A percentile compares a stretch with the other conserved stretches of the same genome.
Evolutionary conservation across 2,329 filamentous ascomycete genomes (phyloP).

Genomic region (Diaporthe vaccinii): DNA sequence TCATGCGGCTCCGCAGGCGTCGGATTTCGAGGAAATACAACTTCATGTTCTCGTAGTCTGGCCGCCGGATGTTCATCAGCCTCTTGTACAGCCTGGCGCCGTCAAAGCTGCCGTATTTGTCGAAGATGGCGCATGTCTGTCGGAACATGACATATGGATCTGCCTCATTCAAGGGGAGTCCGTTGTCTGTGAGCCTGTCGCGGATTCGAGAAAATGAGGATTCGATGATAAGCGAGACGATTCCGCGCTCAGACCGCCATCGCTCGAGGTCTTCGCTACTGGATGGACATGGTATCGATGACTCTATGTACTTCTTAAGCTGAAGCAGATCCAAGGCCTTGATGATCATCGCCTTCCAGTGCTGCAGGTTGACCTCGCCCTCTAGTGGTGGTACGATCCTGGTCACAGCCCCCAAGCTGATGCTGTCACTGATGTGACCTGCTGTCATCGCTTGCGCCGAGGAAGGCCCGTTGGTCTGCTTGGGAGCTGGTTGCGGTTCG

Average conservation of each 20-base stretch:
- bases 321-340: conserved; percentile 2
- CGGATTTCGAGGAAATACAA: background rate
- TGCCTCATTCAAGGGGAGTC: background rate
- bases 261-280: background rate
- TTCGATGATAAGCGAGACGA: background rate
- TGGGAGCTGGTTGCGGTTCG: background rate
- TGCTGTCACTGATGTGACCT: conserved; percentile 3
- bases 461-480: background rate
- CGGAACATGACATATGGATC: background rate
- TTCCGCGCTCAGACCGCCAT: background rate
- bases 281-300: background rate
- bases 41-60: conserved; percentile 2
- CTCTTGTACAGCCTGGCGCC: background rate
- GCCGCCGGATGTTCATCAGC: background rate
- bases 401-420: conserved; percentile 8
- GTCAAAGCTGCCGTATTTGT: conserved; percentile 1
- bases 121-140: background rate
- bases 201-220: background rate
- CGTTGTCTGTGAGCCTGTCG: background rate
- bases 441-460: background rate
- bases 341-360: conserved; percentile 21
- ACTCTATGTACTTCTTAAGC: conserved; percentile 10
- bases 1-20: conserved; percentile 3
- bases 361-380: conserved; percentile 9
- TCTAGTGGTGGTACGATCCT: background rate